Evolutionary conservation across 2,329 filamentous ascomycete genomes (phyloP).

Genomic region (Claviceps citrina): DNA sequence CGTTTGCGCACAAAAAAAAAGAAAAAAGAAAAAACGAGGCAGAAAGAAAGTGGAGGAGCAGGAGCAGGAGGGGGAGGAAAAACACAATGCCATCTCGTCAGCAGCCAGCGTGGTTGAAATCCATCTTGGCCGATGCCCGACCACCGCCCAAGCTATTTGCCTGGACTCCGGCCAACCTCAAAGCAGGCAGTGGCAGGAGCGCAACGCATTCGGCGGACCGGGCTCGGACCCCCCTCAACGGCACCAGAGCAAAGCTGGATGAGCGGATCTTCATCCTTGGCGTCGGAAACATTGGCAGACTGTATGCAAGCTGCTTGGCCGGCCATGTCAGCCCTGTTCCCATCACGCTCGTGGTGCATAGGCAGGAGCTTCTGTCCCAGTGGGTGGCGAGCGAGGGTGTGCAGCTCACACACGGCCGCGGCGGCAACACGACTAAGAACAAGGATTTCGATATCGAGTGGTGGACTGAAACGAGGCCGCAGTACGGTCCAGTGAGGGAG

Average conservation of each 20-base stretch:
- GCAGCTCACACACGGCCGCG: slow-evolving; percentile 22
- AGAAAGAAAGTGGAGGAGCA: not conserved
- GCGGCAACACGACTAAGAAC: slow-evolving; percentile 16
- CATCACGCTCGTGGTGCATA: slow-evolving; percentile 67
- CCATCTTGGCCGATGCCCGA: slow-evolving; percentile 12
- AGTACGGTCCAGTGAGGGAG: slow-evolving; percentile 22
- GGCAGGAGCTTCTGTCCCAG: slow-evolving; percentile 30
- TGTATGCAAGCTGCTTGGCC: slow-evolving; percentile 60
- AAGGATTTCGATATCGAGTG: slow-evolving; percentile 35
- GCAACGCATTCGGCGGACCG: not conserved
- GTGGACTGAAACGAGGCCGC: slow-evolving; percentile 33
- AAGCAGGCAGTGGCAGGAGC: not conserved
- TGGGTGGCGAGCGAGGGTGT: slow-evolving; percentile 32
- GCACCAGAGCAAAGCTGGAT: slow-evolving; percentile 8
- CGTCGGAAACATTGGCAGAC: slow-evolving; percentile 62
- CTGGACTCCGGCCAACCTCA: slow-evolving; percentile 19
- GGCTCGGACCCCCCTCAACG: not conserved
- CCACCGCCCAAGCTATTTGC: slow-evolving; percentile 22
- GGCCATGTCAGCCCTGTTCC: slow-evolving; percentile 46
- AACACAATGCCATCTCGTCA: not conserved
- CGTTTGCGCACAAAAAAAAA: no score
- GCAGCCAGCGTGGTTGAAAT: slow-evolving; percentile 18
- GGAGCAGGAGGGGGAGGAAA: not conserved
- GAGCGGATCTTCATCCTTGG: slow-evolving; percentile 64
- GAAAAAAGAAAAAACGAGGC: no score